Evolutionary conservation across 352 stramenopile genomes (phyloP).

Genomic region (Elongisporangium prolatum): DNA sequence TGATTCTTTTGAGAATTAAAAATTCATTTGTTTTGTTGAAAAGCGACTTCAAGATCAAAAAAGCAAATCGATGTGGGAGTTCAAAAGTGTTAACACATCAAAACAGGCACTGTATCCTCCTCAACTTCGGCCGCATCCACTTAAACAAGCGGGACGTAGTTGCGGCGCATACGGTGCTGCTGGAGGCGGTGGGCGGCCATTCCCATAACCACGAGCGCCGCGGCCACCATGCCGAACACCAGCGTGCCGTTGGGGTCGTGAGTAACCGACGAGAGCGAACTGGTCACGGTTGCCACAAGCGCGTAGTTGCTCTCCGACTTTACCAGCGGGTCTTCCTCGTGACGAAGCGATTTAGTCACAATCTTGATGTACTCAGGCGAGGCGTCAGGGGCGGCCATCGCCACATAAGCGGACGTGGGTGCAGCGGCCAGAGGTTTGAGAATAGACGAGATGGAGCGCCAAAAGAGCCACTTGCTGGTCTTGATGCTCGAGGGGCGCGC

Average conservation of each 20-base stretch:
- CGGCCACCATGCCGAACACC: constrained; percentile 30
- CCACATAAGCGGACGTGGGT: constrained; percentile 25
- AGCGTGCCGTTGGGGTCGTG: constrained; percentile 25
- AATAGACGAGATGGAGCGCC: constrained; percentile 31
- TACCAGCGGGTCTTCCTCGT: constrained; percentile 16
- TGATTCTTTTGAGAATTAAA: too few species aligned
- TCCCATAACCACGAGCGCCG: constrained; percentile 31
- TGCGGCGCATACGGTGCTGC: constrained; percentile 37
- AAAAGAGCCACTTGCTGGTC: constrained; percentile 56
- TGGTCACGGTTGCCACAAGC: constrained; percentile 1
- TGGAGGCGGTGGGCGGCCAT: constrained; percentile 37
- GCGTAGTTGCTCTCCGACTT: constrained; percentile 1
- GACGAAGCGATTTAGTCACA: constrained; percentile 26
- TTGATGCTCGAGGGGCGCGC: constrained; percentile 29
- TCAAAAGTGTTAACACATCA: neutral
- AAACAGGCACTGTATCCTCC: neutral
- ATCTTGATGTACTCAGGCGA: constrained; percentile 6
- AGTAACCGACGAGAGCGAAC: constrained; percentile 11
- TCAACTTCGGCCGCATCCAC: neutral
- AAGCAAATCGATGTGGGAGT: neutral
- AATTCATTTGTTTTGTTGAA: neutral
- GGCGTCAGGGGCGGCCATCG: constrained; percentile 4
- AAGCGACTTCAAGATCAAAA: neutral
- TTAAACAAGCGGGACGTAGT: constrained; percentile 53
- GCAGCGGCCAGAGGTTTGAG: constrained; percentile 33